phyloP scores from a whole-genome alignment of 495 filamentous ascomycete species.

The Thermochaetoides thermophila region DNA sequence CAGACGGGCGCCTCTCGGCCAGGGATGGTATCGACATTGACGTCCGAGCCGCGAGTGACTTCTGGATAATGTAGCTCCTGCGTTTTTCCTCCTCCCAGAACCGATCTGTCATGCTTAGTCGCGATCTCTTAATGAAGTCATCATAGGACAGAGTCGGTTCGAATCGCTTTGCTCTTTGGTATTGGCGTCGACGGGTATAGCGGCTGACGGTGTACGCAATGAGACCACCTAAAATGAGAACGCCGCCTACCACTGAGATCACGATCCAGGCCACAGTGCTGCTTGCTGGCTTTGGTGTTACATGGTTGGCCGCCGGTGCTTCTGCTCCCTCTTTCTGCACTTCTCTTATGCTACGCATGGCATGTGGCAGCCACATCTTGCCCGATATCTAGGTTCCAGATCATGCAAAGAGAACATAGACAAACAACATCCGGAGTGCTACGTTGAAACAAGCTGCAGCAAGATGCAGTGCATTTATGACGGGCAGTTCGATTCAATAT shows the following conservation, averaged over 20 bases:
- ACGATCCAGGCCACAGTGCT: conserved; percentile 18
- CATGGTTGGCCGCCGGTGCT: too few species aligned
- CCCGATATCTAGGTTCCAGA: too few species aligned
- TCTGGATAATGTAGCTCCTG: conserved; percentile 30
- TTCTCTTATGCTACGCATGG: too few species aligned
- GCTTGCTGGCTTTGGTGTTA: too few species aligned
- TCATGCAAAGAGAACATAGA: too few species aligned
- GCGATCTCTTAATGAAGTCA: conserved; percentile 12
- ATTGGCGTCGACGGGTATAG: conserved; percentile 13
- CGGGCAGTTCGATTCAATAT: too few species aligned
- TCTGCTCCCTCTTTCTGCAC: too few species aligned
- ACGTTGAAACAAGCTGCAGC: too few species aligned
- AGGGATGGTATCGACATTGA: conserved; percentile 1
- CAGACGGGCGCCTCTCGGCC: too few species aligned
- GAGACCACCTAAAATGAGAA: conserved; percentile 15
- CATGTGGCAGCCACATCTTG: too few species aligned
- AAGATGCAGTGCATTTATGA: too few species aligned
- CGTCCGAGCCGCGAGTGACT: conserved; percentile 29
- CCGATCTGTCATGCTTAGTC: conserved; percentile 14
- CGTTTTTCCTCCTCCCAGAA: conserved; percentile 23
- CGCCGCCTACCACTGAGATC: conserved; percentile 12
- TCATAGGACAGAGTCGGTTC: conserved; percentile 10
- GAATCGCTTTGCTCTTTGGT: conserved; percentile 3
- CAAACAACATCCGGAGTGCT: too few species aligned
- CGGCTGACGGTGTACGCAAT: conserved; percentile 11